A percentile compares a stretch with the other conserved stretches of the same genome.
Conservation (phyloP, 2,329 filamentous ascomycete species). For the Talaromyces rugulosus region DNA sequence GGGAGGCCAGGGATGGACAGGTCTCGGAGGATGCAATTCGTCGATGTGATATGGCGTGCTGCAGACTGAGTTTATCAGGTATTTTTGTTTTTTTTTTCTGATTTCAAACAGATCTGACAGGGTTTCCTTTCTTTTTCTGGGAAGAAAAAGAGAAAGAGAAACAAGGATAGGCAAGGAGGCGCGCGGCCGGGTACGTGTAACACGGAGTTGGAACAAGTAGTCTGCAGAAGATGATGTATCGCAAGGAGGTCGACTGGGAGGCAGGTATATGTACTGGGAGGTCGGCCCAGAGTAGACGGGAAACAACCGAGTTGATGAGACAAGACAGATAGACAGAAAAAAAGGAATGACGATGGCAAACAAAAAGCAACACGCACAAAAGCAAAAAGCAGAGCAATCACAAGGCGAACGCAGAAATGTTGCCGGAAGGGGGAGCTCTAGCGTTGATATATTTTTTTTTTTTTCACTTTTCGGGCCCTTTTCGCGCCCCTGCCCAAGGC, state of each 20-base stretch:
- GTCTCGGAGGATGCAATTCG: neutral
- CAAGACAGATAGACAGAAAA: neutral
- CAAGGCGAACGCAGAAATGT: neutral
- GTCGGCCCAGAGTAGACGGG: neutral
- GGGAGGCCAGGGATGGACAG: slow-evolving; percentile 1
- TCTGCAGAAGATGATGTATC: slow-evolving; percentile 3
- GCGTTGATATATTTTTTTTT: neutral
- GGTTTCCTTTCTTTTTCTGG: neutral
- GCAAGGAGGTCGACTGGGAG: slow-evolving; percentile 6
- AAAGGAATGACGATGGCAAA: neutral
- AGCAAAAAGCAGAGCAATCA: slow-evolving; percentile 1
- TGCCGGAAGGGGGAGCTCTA: neutral
- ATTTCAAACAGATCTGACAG: neutral
- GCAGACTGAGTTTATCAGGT: neutral
- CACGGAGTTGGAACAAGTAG: neutral
- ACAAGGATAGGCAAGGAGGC: neutral
- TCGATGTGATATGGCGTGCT: neutral
- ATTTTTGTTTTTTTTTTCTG: neutral
- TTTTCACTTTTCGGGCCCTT: neutral
- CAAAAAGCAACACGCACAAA: neutral
- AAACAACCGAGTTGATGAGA: too few relatives aligned
- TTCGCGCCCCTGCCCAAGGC: neutral
- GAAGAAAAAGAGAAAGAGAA: neutral
- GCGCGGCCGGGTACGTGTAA: neutral
- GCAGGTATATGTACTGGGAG: neutral